A percentile compares a stretch with the other conserved stretches of the same genome.
Conservation (phyloP, 306 rosid species). For the Inga leiocalycina region DNA sequence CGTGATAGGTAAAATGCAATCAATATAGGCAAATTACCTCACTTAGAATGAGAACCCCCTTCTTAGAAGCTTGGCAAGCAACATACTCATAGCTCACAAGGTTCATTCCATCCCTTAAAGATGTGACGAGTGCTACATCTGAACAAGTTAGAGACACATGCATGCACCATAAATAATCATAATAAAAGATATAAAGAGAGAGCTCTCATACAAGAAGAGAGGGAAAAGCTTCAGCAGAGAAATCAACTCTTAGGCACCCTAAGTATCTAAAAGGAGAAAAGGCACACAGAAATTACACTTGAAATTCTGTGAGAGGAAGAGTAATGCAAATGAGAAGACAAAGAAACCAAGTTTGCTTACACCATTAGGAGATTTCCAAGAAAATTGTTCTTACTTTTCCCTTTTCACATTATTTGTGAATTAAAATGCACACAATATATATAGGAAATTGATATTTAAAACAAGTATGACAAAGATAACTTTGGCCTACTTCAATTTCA, state of each 20-base stretch:
- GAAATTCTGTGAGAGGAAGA: slow-evolving; percentile 14
- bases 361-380: not conserved
- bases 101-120: slow-evolving; percentile 98
- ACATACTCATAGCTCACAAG: slow-evolving; percentile 98
- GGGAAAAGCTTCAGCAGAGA: slow-evolving; percentile 3
- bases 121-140: slow-evolving; percentile 98
- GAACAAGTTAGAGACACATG: slow-evolving; percentile 24
- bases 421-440: not conserved
- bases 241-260: slow-evolving; percentile 14
- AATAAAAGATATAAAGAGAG: slow-evolving; percentile 5
- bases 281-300: not conserved
- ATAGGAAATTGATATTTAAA: slow-evolving; percentile 1
- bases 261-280: slow-evolving; percentile 7
- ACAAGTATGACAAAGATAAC: not conserved
- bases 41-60: slow-evolving; percentile 94
- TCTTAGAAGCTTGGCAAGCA: slow-evolving; percentile 93
- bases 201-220: not conserved
- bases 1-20: not conserved
- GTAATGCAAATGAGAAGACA: slow-evolving; percentile 2
- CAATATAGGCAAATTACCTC: slow-evolving; percentile 59
- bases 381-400: not conserved
- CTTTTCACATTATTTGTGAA: not conserved
- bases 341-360: not conserved
- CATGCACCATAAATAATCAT: not conserved
- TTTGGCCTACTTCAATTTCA: not conserved